A percentile compares a stretch with the other conserved stretches of the same genome.
phyloP scores from a whole-genome alignment of 768 basidiomycete genomes.

The Sporobolomyces roseus region DNA sequence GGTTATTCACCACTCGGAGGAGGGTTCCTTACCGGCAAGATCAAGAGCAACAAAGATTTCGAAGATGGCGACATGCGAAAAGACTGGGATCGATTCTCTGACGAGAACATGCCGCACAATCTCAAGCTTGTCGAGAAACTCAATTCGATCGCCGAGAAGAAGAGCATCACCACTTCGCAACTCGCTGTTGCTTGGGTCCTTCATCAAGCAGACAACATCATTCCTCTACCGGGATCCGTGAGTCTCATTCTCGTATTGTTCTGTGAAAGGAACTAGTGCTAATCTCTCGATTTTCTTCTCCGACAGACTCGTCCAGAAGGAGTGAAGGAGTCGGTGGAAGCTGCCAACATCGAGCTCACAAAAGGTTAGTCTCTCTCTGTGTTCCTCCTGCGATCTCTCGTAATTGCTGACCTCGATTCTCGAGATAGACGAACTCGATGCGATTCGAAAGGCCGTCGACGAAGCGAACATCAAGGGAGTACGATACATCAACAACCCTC shows the following conservation, averaged over 20 bases:
- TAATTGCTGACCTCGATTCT: no score
- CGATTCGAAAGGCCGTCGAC: slow-evolving; percentile 52
- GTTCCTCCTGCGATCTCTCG: no score
- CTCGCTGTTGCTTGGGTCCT: slow-evolving; percentile 51
- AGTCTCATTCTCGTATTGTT: not conserved
- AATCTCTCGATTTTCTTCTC: not conserved
- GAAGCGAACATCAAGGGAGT: slow-evolving; percentile 51
- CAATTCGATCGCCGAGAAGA: slow-evolving; percentile 48
- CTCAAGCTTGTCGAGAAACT: slow-evolving; percentile 49
- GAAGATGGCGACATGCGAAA: slow-evolving; percentile 33
- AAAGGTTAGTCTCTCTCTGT: no score
- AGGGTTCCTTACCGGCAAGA: slow-evolving; percentile 47
- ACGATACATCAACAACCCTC: slow-evolving; percentile 48
- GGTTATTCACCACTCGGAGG: slow-evolving; percentile 26
- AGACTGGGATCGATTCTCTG: slow-evolving; percentile 38
- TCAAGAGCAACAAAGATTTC: slow-evolving; percentile 47
- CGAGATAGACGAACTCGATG: slow-evolving; percentile 53
- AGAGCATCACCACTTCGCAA: slow-evolving; percentile 50
- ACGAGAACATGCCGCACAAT: slow-evolving; percentile 49
- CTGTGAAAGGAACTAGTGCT: no score
- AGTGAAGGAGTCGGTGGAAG: slow-evolving; percentile 53
- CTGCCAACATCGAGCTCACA: slow-evolving; percentile 53
- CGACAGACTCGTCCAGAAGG: slow-evolving; percentile 28
- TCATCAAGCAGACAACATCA: slow-evolving; percentile 23
- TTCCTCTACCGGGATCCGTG: slow-evolving; percentile 39